Base-by-base conservation (phyloP, 1,284 basidiomycete genomes). In the Trichosporon ovoides region DNA sequence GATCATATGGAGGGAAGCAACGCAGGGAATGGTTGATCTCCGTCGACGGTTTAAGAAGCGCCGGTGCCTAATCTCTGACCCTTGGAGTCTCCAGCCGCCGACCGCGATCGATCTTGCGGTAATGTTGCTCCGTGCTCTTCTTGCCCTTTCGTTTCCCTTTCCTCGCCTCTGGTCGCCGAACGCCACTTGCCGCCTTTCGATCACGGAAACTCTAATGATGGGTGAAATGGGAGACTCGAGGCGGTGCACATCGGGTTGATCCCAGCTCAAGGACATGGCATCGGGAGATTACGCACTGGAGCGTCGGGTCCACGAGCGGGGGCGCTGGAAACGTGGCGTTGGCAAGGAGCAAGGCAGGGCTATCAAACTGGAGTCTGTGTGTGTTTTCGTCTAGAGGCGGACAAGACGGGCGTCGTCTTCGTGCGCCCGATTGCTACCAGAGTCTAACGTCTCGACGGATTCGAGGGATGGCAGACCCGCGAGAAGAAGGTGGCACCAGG, bases 251-350 rank as follows among this genome's bases (percentile, higher is more conserved):
- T 16, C 13, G 14, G 43, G 22, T 22, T 3, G 40, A 13, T 20
- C 20, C n/a, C 40, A 19, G 18, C 18, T 11, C 12, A 24, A 10
- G 40, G 20, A 9, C 16, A 16, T 38, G 37, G 4, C 7, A n/a
- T 48, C 43, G 43, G 43, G 43, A 48, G 43, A 48, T 28, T 24
- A 48, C 43, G 43, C 43, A n/a, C n/a, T 22, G 43, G 43, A 22
- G 22, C 9, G 43, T 48, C 43, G 43, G 43, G 43, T 24, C 24
- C 43, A n/a, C 28, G 22, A 24, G 28, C 43, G 43, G 24, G 28
- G 43, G 28, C 43, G 43, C 43, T 48, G 43, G 28, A 48, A 48
- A 48, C 43, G 43, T 48, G 43, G 43, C 43, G 43, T 28, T 5
- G 10, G 12, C 3, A 22, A 9, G 11, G 20, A 43, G 22, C 19